These are phyloP conservation scores for Xylariales sp. DNA, from an alignment of 2,329 filamentous ascomycete species.

Conservation along the genomic window DNA sequence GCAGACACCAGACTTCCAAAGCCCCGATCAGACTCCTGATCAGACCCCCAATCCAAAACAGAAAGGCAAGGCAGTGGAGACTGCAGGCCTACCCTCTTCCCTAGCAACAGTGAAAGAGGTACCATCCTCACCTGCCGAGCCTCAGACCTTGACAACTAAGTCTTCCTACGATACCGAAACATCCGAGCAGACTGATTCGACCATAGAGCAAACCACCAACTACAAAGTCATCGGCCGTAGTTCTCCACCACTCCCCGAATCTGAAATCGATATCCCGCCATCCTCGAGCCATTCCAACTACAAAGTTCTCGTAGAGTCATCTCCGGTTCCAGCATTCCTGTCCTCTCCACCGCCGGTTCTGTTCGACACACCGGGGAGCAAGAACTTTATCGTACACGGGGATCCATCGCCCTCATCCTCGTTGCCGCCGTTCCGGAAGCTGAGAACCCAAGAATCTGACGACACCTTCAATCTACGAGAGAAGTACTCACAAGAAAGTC, in stretches of 20 bases:
- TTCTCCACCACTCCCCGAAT: slow-evolving; percentile 34
- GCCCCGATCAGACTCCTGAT: no score
- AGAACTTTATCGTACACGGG: slow-evolving; percentile 51
- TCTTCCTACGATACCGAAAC: slow-evolving; percentile 33
- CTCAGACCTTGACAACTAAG: slow-evolving; percentile 23
- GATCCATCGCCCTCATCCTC: slow-evolving; percentile 34
- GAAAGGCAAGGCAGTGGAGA: slow-evolving; percentile 35
- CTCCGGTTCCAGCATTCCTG: slow-evolving; percentile 35
- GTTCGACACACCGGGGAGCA: slow-evolving; percentile 26
- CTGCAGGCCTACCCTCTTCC: slow-evolving; percentile 18
- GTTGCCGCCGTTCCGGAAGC: slow-evolving; percentile 20
- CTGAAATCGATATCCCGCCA: slow-evolving; percentile 32
- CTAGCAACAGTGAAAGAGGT: slow-evolving; percentile 26
- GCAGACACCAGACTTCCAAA: slow-evolving; percentile 37
- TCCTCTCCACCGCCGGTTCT: neutral
- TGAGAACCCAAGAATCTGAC: slow-evolving; percentile 25
- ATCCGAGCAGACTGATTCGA: slow-evolving; percentile 39
- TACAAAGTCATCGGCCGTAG: slow-evolving; percentile 50
- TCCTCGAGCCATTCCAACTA: slow-evolving; percentile 46
- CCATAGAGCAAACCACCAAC: slow-evolving; percentile 41
- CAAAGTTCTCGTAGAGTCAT: slow-evolving; percentile 46
- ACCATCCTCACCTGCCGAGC: slow-evolving; percentile 12
- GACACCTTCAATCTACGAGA: slow-evolving; percentile 30
- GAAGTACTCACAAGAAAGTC: slow-evolving; percentile 57
- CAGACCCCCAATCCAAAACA: no score